Evolutionary conservation across 345 rosid species (phyloP).

Genomic region (Rubroshorea leprosula): DNA sequence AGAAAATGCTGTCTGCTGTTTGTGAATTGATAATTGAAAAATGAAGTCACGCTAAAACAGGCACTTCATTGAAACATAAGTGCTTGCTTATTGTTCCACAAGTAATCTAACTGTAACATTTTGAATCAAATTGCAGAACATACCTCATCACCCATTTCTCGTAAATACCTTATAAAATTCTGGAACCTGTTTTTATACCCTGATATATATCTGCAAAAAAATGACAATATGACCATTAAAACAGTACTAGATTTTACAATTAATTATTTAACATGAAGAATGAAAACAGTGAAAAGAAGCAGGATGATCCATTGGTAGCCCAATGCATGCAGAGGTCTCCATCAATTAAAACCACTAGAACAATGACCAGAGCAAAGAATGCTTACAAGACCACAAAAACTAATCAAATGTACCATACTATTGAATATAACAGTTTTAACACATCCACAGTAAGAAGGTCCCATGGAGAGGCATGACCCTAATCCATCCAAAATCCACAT

Average conservation of each 20-base stretch:
- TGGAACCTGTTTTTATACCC: slow-evolving; percentile 98
- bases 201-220: slow-evolving; percentile 76
- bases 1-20: slow-evolving; percentile 2
- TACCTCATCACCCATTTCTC: slow-evolving; percentile 99
- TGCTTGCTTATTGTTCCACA: background rate
- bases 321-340: no score
- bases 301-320: no score
- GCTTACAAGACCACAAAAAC: no score
- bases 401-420: background rate
- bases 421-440: background rate
- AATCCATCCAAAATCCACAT: slow-evolving; percentile 12
- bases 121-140: slow-evolving; percentile 3
- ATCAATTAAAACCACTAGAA: no score
- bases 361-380: no score
- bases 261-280: no score
- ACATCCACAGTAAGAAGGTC: background rate
- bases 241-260: no score
- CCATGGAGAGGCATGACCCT: slow-evolving; percentile 10
- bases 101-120: background rate
- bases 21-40: slow-evolving; percentile 4
- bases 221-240: no score
- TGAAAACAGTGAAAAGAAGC: no score
- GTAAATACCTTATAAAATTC: slow-evolving; percentile 82
- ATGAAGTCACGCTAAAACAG: slow-evolving; percentile 7
- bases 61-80: background rate